Evolutionary conservation across 352 stramenopile genomes (phyloP).

Genomic region (Thraustochytrium sp.): DNA sequence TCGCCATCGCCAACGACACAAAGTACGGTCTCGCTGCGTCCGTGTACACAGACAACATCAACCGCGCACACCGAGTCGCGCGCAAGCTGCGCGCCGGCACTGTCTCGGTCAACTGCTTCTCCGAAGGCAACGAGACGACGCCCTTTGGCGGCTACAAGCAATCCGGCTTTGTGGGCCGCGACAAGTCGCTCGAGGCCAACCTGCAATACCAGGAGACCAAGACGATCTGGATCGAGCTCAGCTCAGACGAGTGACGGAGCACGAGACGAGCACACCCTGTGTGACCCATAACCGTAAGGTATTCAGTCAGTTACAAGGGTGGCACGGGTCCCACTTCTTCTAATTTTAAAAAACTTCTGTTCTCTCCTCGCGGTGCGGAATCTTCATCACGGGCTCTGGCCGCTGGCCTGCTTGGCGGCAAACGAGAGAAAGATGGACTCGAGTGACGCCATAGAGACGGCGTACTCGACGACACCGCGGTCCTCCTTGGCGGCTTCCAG

Average conservation of each 20-base stretch:
- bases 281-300: no score
- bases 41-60: conserved; percentile 71
- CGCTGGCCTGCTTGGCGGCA: conserved; percentile 56
- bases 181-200: conserved; percentile 75
- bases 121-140: conserved; percentile 65
- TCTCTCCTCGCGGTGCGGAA: no score
- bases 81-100: conserved; percentile 65
- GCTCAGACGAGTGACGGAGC: no score
- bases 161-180: conserved; percentile 72
- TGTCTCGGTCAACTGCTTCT: conserved; percentile 79
- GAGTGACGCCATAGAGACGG: conserved; percentile 77
- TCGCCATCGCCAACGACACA: conserved; percentile 60
- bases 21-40: conserved; percentile 68
- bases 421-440: conserved; percentile 90
- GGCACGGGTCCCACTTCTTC: no score
- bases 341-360: not conserved
- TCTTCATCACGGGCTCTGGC: not conserved
- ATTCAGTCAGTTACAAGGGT: no score
- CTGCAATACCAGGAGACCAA: conserved; percentile 80
- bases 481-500: conserved; percentile 68
- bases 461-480: conserved; percentile 73
- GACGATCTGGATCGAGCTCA: conserved; percentile 54
- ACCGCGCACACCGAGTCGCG: conserved; percentile 63
- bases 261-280: no score
- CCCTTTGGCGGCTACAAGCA: conserved; percentile 83